Conservation (phyloP, 352 stramenopile genomes). For the Phytopythium litorale region DNA sequence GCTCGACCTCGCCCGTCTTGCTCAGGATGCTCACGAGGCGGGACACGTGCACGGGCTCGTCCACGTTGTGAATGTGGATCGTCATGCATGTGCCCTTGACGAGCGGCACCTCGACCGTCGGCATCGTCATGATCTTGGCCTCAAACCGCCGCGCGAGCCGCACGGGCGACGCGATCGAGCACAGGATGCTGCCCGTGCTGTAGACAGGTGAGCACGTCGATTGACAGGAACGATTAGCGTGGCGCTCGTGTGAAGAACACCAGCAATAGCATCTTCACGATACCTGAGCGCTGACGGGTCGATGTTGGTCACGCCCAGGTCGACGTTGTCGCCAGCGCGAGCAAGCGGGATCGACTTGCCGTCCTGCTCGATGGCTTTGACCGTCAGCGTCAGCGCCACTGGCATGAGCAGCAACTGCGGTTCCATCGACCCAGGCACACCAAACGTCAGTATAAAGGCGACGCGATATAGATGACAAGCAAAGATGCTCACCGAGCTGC, state of each 20-base stretch:
- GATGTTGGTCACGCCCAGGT: slow-evolving; percentile 75
- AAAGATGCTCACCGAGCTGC: slow-evolving; percentile 53
- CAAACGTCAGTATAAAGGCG: not conserved
- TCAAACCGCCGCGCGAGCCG: slow-evolving; percentile 72
- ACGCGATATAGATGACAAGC: not conserved
- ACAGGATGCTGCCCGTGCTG: slow-evolving; percentile 80
- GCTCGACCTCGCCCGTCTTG: slow-evolving; percentile 74
- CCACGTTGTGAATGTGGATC: slow-evolving; percentile 85
- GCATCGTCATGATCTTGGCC: slow-evolving; percentile 90
- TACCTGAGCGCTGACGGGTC: slow-evolving; percentile 68
- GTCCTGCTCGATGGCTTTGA: slow-evolving; percentile 81
- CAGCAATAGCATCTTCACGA: not conserved
- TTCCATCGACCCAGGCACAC: not conserved
- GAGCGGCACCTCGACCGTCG: slow-evolving; percentile 75
- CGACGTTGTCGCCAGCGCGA: slow-evolving; percentile 71
- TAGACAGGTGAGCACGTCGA: not conserved
- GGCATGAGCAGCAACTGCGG: slow-evolving; percentile 62
- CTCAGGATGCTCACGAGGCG: slow-evolving; percentile 72
- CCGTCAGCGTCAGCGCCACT: slow-evolving; percentile 39
- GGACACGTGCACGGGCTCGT: slow-evolving; percentile 81
- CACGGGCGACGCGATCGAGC: slow-evolving; percentile 75
- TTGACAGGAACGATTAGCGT: slow-evolving; percentile 2
- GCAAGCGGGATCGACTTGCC: slow-evolving; percentile 53
- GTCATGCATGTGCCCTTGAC: slow-evolving; percentile 83
- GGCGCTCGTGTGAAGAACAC: not conserved